Base-by-base conservation (phyloP, 2,329 filamentous ascomycete genomes). In the Fusarium sp. region DNA sequence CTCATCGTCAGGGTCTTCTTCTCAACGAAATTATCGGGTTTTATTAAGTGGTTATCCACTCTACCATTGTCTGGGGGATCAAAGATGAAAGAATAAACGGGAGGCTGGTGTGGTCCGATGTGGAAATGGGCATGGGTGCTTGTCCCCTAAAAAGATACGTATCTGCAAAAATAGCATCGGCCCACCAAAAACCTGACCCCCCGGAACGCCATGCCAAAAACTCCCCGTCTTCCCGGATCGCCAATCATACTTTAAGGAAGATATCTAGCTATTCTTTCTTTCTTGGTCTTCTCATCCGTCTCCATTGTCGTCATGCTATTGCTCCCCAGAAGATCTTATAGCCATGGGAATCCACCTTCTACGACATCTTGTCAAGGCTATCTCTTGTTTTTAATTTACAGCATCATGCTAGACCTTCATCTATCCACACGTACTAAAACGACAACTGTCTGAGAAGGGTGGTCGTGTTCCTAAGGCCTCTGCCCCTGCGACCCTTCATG, bases 251-350 rank as follows among this genome's bases (percentile, higher is more conserved):
- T 27, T 18, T 14, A 14, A 50, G 47, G 47, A 50, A 35, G 47
- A 50, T 50, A 35, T 25, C 47, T 47, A 47, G 20, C 45, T 55
- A 35, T 22, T 38, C n/a, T 63, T 42, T 53, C 55, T 20, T 55
- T 36, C 62, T 54, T 69, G 45, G 65, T 39, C 25, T 52, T 64
- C 50, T 46, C 36, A 22, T 22, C 70, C 61, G 62, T 46, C 49
- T 55, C 55, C 65, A 71, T 47, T 58, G 62, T 73, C 70, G 70
- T 72, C 70, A 72, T 71, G 38, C n/a, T 59, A 50, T 58, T 57
- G n/a, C n/a, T 56, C 39, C 18, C n/a, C 22, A 29, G 70, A 63
- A 45, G 57, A 72, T 72, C 70, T 73, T 72, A 71, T 67, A 71
- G 41, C 29, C 35, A 20, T 27, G 38, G 47, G 45, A 38, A 41